Base-by-base conservation (phyloP, 2,329 filamentous ascomycete genomes). In the Sarocladium brachiariae region DNA sequence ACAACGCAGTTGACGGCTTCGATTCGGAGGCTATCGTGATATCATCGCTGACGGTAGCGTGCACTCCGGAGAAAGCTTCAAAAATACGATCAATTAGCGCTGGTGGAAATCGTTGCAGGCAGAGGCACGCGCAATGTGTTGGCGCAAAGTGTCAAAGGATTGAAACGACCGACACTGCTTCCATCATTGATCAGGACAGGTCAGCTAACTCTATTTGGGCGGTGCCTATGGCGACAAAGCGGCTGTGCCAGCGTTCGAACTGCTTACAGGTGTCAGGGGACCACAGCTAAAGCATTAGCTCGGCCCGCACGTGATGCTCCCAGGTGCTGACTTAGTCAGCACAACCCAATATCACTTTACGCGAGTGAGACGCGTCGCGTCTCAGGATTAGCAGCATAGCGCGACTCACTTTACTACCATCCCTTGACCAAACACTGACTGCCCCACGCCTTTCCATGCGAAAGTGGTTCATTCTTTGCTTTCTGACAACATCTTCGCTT, bases 31-130 rank as follows among this genome's bases (percentile, higher is more conserved):
- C 68, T 76, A 76, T 65, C 68, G 67, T 63, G 70, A 68, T 72
- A 74, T 72, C 74, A 77, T 77, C 65, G 68, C 73, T 72, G 53
- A 49, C 21, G 21, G 39, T 27, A 10, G 39, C 23, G 39, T 23
- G 39, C 39, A 43, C 23, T 24, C 39, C n/a, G 27, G 11, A 11
- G 27, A 25, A 18, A 37, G 14, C 5, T 43, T 25, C 6, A 13
- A 23, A 33, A 47, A n/a, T 19, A 3, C 24, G 19, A n/a, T 4
- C 9, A 14, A 47, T 4, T 7, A 9, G 25, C 14, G 14, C n/a
- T 30, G 10, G 43, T 33, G n/a, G 43, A 8, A 31, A 13, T 33
- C 27, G 16, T 33, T 33, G 27, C 9, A 47, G 21, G 25, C 27
- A 19, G 13, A 11, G 11, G 31, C 43, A 33, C 23, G 39, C 39